Evolutionary conservation across 2,329 filamentous ascomycete genomes (phyloP).

Genomic region (Elsinoe perseae): DNA sequence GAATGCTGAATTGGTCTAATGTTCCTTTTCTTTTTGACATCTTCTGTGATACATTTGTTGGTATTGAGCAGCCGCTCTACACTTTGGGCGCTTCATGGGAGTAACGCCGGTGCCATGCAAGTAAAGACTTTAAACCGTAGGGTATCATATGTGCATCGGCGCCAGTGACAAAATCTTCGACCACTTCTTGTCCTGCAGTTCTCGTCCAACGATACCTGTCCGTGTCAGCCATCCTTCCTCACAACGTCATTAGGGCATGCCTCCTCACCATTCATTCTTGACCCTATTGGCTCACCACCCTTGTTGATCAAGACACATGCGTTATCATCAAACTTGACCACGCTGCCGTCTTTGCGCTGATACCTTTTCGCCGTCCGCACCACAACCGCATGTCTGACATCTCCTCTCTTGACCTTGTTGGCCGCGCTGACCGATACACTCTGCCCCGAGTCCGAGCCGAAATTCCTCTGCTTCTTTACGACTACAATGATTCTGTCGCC

Average conservation of each 20-base stretch:
- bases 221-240: slow-evolving; percentile 5
- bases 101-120: slow-evolving; percentile 19
- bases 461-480: slow-evolving; percentile 87
- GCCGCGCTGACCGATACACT: slow-evolving; percentile 65
- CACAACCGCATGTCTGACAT: slow-evolving; percentile 91
- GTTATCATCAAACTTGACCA: slow-evolving; percentile 94
- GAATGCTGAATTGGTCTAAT: not conserved
- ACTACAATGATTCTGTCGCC: slow-evolving; percentile 98
- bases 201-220: slow-evolving; percentile 72
- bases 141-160: slow-evolving; percentile 62
- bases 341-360: slow-evolving; percentile 78
- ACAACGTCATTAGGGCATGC: not conserved
- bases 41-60: slow-evolving; percentile 11
- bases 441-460: slow-evolving; percentile 62
- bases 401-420: slow-evolving; percentile 92
- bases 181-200: slow-evolving; percentile 90
- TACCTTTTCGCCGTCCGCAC: slow-evolving; percentile 85
- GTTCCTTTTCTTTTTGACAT: not conserved
- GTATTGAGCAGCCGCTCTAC: not conserved
- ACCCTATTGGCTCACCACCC: slow-evolving; percentile 88
- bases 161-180: slow-evolving; percentile 96
- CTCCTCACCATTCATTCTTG: slow-evolving; percentile 68
- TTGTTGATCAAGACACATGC: slow-evolving; percentile 97
- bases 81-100: not conserved
- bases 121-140: not conserved